Base-by-base conservation (phyloP, 1,284 basidiomycete species). In the Austroboletus novae-zelandiae region DNA sequence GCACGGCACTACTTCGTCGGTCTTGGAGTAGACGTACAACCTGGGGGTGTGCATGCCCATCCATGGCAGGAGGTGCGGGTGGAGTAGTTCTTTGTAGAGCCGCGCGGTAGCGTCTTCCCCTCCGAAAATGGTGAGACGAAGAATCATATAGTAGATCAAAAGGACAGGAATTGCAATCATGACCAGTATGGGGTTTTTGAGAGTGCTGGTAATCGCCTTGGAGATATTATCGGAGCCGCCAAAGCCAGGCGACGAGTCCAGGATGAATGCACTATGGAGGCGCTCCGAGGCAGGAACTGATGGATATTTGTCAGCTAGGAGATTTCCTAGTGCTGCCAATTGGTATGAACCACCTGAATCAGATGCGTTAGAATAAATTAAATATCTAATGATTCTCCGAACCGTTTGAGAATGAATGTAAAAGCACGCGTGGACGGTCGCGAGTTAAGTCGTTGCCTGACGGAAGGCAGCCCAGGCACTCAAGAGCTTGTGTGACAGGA, bases 21-120 rank as follows among this genome's bases (percentile, higher is more conserved):
- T 66, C 45, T 67, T 71, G 5, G 81, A 84, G 58, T 75, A 83
- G 14, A 84, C 44, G 51, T 83, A 84, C 27, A 83, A 57, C 43
- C 83, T 64, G 0, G 75, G 77, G 0, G 79, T 79, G 15, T 57
- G 52, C 36, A 55, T 51, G 14, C 59, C 59, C 51, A 71, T 70
- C 76, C 78, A 80, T 0, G 79, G 79, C 1, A 82, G 62, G 20
- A 79, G 45, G 1, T 53, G 50, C 0, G 69, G 67, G 10, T 63
- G 57, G 36, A 69, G 63, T 13, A 82, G 61, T 0, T 55, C 40
- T 45, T 69, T 8, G 9, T 18, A 23, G 36, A 9, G 20, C 20
- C 13, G 17, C 18, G 67, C 53, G 74, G 54, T 13, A 45, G 48
- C 2, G 61, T 58, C 20, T 65, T 53, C n/a, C n/a, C 36, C n/a